A percentile compares a stretch with the other conserved stretches of the same genome.
phyloP scores from a whole-genome alignment of 2,329 filamentous ascomycete species.

The Sporothrix luriei region DNA sequence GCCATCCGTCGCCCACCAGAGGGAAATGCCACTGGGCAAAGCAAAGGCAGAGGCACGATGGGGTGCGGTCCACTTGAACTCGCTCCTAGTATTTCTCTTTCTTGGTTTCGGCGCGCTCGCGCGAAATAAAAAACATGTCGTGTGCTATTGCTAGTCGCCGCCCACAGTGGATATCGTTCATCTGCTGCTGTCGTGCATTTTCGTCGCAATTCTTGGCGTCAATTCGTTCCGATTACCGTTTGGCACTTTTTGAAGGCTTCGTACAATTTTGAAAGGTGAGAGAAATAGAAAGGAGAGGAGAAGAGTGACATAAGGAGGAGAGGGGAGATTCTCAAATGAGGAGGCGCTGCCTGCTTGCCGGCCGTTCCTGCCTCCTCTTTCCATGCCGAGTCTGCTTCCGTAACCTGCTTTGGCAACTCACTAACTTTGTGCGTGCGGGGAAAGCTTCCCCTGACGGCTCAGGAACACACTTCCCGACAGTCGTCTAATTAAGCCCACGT shows the following conservation, averaged over 20 bases:
- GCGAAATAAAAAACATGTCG: not conserved
- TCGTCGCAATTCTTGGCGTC: not conserved
- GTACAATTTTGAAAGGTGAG: not conserved
- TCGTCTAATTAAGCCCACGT: not conserved
- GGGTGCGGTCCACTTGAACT: constrained; percentile 27
- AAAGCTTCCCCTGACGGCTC: constrained; percentile 23
- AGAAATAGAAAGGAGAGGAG: not conserved
- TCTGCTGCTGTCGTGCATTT: constrained; percentile 5
- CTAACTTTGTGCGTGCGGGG: constrained; percentile 28
- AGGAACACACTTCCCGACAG: not conserved
- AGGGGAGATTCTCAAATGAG: constrained; percentile 16
- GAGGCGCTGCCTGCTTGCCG: constrained; percentile 21
- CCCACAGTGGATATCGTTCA: not conserved
- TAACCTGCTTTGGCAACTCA: constrained; percentile 9
- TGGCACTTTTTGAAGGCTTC: not conserved
- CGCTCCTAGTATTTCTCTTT: constrained; percentile 2
- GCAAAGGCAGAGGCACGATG: not conserved
- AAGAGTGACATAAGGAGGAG: not conserved
- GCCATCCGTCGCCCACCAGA: not conserved
- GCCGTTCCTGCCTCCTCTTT: constrained; percentile 5
- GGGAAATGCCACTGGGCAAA: constrained; percentile 16
- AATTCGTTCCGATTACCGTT: not conserved
- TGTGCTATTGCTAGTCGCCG: constrained; percentile 17
- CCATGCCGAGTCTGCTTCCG: no score
- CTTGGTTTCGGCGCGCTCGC: not conserved